Conservation (phyloP, 2,329 filamentous ascomycete species). For the Onygenales sp. region DNA sequence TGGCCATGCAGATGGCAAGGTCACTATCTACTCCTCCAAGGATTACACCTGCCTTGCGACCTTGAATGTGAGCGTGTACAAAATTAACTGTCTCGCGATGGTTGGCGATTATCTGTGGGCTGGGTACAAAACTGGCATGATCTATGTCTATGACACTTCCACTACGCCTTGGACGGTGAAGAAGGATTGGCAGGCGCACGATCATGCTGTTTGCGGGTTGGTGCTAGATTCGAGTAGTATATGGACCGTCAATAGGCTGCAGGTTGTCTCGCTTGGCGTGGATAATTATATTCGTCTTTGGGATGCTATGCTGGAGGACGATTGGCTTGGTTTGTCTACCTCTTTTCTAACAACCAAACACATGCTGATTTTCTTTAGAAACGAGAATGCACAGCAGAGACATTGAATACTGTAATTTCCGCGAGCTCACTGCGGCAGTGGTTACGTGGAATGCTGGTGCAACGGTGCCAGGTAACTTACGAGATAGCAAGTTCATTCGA, state of each 20-base stretch:
- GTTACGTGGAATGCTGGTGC: conserved; percentile 97
- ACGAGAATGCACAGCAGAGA: conserved; percentile 77
- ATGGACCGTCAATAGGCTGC: conserved; percentile 73
- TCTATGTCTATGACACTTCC: conserved; percentile 82
- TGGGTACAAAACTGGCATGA: conserved; percentile 86
- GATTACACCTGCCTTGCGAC: conserved; percentile 71
- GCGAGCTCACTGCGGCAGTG: conserved; percentile 68
- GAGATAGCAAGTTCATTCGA: conserved; percentile 70
- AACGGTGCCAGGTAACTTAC: conserved; percentile 76
- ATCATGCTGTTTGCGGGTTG: conserved; percentile 69
- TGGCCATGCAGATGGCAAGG: conserved; percentile 86
- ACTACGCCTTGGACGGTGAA: conserved; percentile 77
- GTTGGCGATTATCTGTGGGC: conserved; percentile 83
- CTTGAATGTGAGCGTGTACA: conserved; percentile 83
- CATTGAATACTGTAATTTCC: conserved; percentile 73
- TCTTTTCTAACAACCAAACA: not conserved
- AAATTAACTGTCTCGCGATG: conserved; percentile 78
- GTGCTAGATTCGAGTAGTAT: conserved; percentile 70
- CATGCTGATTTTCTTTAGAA: conserved; percentile 39
- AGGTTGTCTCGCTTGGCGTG: conserved; percentile 77
- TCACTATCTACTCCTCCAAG: conserved; percentile 77
- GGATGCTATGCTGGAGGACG: conserved; percentile 88
- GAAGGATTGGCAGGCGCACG: conserved; percentile 93
- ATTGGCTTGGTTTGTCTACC: conserved; percentile 61
- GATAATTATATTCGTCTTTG: conserved; percentile 78